These are phyloP conservation scores for Stagonosporopsis vannaccii DNA, from an alignment of 2,329 filamentous ascomycete species.

Conservation along the genomic window DNA sequence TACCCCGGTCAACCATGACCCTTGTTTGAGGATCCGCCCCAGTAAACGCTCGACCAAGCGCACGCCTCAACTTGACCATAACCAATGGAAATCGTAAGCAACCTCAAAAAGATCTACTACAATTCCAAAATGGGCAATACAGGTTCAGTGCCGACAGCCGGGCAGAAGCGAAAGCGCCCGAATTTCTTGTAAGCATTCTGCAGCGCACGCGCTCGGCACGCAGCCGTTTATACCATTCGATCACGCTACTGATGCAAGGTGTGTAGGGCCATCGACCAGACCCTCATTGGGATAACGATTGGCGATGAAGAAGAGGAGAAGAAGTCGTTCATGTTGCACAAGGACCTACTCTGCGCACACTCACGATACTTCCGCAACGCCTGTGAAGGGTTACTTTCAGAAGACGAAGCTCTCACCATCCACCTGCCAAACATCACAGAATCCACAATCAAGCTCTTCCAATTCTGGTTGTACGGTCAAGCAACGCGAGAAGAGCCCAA, in stretches of 20 bases:
- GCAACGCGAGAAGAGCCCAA: constrained; percentile 19
- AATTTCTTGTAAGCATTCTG: constrained; percentile 17
- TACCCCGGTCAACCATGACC: constrained; percentile 6
- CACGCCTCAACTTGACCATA: constrained; percentile 9
- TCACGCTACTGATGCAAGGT: constrained; percentile 16
- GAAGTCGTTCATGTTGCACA: constrained; percentile 23
- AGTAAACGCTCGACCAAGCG: constrained; percentile 13
- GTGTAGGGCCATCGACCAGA: constrained; percentile 19
- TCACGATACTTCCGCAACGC: constrained; percentile 27
- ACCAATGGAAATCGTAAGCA: constrained; percentile 21
- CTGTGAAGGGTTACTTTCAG: constrained; percentile 20
- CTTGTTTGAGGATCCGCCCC: constrained; percentile 13
- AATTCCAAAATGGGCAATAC: constrained; percentile 17
- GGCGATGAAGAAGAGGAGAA: constrained; percentile 17
- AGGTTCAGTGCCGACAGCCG: constrained; percentile 11
- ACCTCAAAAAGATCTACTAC: constrained; percentile 15
- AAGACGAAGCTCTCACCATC: constrained; percentile 17
- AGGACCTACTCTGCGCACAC: constrained; percentile 23
- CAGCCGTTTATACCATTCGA: neutral
- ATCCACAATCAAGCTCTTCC: constrained; percentile 23
- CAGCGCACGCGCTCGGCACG: neutral
- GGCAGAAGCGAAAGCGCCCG: constrained; percentile 21
- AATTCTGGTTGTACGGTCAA: constrained; percentile 28
- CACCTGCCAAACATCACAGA: constrained; percentile 20
- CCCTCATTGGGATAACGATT: constrained; percentile 19